phyloP scores from a whole-genome alignment of 140 eudicot genomes.

The Artemisia princeps region DNA sequence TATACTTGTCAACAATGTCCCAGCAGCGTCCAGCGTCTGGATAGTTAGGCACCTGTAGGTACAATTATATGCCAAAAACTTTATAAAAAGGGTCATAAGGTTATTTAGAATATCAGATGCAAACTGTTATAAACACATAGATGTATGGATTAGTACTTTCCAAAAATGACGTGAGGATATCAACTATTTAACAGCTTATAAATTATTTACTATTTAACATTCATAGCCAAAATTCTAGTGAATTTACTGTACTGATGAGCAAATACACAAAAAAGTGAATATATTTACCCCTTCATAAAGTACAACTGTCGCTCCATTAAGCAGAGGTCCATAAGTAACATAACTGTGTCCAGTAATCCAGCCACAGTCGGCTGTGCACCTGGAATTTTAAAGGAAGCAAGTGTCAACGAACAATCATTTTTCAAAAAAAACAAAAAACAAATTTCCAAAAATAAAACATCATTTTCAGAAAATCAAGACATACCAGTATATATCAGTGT shows the following conservation, averaged over 20 bases:
- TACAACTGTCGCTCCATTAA: constrained; percentile 83
- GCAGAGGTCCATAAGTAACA: constrained; percentile 95
- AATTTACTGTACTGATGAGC: background rate
- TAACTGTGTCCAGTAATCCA: constrained; percentile 99
- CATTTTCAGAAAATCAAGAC: constrained; percentile 7
- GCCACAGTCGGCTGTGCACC: constrained; percentile 99
- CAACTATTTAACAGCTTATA: background rate
- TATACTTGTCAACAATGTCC: constrained; percentile 94
- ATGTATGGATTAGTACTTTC: background rate
- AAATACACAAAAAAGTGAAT: constrained; percentile 5
- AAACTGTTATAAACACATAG: background rate
- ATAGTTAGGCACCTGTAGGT: constrained; percentile 77
- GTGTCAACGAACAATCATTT: background rate
- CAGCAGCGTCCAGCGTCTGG: constrained; percentile 97
- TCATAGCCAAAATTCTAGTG: constrained; percentile 1
- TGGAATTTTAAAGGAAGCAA: constrained; percentile 23
- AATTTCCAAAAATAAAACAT: no score
- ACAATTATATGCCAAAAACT: background rate
- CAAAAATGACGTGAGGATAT: constrained; percentile 7
- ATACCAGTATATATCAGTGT: constrained; percentile 87
- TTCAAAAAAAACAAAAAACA: background rate
- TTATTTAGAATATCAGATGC: background rate
- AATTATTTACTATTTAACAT: background rate
- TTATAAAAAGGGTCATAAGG: background rate
- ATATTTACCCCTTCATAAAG: constrained; percentile 89